These are phyloP conservation scores for Dimocarpus longan DNA, from an alignment of 345 rosid species.

Conservation along the genomic window DNA sequence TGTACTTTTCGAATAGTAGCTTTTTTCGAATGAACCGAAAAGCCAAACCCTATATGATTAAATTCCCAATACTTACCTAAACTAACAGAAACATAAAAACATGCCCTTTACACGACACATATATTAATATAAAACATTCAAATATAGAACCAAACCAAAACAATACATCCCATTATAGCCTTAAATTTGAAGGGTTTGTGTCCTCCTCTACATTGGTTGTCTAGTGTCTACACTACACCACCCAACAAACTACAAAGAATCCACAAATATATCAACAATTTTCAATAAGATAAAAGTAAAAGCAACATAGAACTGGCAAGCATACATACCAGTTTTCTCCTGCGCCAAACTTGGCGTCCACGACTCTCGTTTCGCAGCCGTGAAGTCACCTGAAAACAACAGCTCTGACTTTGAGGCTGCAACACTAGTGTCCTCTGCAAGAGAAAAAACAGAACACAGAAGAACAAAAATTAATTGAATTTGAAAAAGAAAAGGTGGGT, in stretches of 20 bases:
- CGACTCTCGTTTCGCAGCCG: constrained; percentile 42
- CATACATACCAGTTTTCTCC: constrained; percentile 67
- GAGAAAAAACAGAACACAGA: background rate
- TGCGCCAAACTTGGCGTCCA: constrained; percentile 71
- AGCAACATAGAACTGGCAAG: background rate
- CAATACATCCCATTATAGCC: background rate
- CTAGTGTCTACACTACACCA: background rate
- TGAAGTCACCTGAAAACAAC: constrained; percentile 44
- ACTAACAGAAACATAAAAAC: too few relatives aligned
- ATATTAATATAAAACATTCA: background rate
- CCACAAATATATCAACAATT: background rate
- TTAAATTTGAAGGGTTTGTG: background rate
- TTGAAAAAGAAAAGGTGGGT: background rate
- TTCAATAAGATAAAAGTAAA: background rate
- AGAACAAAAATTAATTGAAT: background rate
- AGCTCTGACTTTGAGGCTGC: constrained; percentile 24
- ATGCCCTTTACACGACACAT: background rate
- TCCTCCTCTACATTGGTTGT: background rate
- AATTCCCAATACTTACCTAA: background rate
- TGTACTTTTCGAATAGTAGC: too few relatives aligned
- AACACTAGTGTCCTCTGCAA: constrained; percentile 38
- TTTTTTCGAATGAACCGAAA: background rate
- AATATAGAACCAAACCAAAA: background rate
- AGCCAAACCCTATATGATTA: background rate
- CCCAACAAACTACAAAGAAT: background rate